These are phyloP conservation scores for Teunomyces funiuensis DNA, from an alignment of 805 yeast species.

Conservation along the genomic window DNA sequence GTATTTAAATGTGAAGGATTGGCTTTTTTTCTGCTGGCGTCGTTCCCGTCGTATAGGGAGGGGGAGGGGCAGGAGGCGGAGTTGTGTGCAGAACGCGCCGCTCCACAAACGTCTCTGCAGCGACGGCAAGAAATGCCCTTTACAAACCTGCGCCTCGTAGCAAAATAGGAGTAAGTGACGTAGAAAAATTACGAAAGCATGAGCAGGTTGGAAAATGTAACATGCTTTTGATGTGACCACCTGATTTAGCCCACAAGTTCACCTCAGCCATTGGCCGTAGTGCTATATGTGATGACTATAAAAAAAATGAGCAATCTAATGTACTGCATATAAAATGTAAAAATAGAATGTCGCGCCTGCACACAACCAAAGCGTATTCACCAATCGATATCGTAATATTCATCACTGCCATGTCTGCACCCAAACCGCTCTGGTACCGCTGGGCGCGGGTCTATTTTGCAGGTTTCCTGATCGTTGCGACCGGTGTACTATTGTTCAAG, in stretches of 20 bases:
- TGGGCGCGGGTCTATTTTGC: conserved; percentile 58
- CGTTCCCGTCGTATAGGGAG: background rate
- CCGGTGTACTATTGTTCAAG: conserved; percentile 70
- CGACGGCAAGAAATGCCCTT: too few species aligned
- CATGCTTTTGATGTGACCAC: too few species aligned
- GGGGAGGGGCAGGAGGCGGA: background rate
- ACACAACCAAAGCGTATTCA: background rate
- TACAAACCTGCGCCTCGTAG: background rate
- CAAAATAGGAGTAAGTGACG: background rate
- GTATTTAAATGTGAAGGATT: background rate
- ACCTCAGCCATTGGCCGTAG: too few species aligned
- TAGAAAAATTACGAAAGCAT: too few species aligned
- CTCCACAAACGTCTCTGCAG: too few species aligned
- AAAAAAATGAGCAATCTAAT: too few species aligned
- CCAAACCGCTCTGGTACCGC: conserved; percentile 51
- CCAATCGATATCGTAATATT: background rate
- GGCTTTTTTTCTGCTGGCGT: background rate
- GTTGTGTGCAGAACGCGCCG: too few species aligned
- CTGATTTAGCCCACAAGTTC: too few species aligned
- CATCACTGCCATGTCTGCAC: conserved; percentile 7
- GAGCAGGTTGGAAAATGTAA: too few species aligned
- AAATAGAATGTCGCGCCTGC: background rate
- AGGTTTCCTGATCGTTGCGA: conserved; percentile 67
- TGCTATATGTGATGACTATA: too few species aligned
- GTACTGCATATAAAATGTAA: too few species aligned